These are phyloP conservation scores for Murraya paniculata DNA, from an alignment of 345 rosid genomes.

Conservation along the genomic window DNA sequence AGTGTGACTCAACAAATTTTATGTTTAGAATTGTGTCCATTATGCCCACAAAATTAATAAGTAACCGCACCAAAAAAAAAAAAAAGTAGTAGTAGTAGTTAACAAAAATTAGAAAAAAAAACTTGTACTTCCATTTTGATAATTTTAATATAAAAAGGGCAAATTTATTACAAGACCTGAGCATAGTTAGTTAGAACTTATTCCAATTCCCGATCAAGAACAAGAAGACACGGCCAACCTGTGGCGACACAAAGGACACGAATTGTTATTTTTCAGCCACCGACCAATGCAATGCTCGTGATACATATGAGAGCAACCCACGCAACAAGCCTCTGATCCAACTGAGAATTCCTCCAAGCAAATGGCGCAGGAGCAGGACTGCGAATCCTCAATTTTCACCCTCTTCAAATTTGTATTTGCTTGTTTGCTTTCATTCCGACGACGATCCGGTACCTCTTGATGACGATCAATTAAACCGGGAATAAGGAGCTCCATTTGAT, in stretches of 20 bases:
- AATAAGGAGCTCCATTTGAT: background rate
- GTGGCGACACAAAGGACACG: slow-evolving; percentile 10
- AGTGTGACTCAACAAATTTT: too few relatives aligned
- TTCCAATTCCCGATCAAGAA: too few relatives aligned
- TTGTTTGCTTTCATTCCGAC: background rate
- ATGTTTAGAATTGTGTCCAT: too few relatives aligned
- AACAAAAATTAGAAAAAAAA: too few relatives aligned
- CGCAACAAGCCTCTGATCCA: background rate
- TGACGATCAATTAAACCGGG: background rate
- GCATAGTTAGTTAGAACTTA: too few relatives aligned
- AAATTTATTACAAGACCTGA: too few relatives aligned
- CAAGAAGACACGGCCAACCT: too few relatives aligned
- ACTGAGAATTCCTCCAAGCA: slow-evolving; percentile 10
- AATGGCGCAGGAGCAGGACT: background rate
- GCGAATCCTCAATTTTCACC: background rate
- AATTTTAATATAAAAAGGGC: too few relatives aligned
- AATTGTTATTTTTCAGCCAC: background rate
- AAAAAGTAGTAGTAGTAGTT: too few relatives aligned
- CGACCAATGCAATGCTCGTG: slow-evolving; percentile 9
- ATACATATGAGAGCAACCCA: background rate
- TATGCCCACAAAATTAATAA: too few relatives aligned
- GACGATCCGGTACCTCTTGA: background rate
- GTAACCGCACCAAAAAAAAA: too few relatives aligned
- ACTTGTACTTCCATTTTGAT: too few relatives aligned
- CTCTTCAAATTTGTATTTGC: background rate